Evolutionary conservation across 768 basidiomycete genomes (phyloP), one percentile per base, ranked within the genome.

Genomic region (Hygrophorus russula): DNA sequence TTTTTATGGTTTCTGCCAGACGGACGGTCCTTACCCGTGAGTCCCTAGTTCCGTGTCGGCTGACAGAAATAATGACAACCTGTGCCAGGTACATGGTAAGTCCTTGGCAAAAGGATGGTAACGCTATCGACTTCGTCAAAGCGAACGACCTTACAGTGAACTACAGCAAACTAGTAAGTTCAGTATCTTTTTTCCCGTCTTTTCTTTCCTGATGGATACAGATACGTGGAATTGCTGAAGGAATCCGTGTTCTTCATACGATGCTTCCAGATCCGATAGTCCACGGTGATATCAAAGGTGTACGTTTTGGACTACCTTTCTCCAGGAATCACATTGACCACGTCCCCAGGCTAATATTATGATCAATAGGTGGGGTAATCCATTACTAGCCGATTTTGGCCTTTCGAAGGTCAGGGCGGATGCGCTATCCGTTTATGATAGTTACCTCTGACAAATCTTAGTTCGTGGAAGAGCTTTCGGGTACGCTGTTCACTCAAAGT

Each of bases 401-500:
- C 62, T 78, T 38, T 71, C 75, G 8, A 67, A 69, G 56, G 75
- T 73, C 24, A 3, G 24, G 24, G 46, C 17, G 57, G 9, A 31
- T 33, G 19, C 19, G 5, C n/a, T 14, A 4, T 20, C 17, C 12
- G 24, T 20, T 19, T 15, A 3, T 36, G 17, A 15, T 30, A 15
- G 10, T 36, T 9, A n/a, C 14, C 29, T 19, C 14, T 33, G 8
- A 11, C 2, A 28, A 11, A 20, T 12, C 28, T 10, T 46, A 78
- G 75, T 68, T 77, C 13, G 66, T 77, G 17, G 72, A 77, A 49
- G 74, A 76, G 41, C 67, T 75, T 40, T 71, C 72, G 9, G 76
- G 74, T 1, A 68, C 71, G 1, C 73, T 75, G 8, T 70, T 78
- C 49, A 75, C 74, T 2, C 74, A 76, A 50, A 71, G 68, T 49